These are phyloP conservation scores for Phlebiopsis gigantea DNA, from an alignment of 768 basidiomycete genomes.

Conservation along the genomic window DNA sequence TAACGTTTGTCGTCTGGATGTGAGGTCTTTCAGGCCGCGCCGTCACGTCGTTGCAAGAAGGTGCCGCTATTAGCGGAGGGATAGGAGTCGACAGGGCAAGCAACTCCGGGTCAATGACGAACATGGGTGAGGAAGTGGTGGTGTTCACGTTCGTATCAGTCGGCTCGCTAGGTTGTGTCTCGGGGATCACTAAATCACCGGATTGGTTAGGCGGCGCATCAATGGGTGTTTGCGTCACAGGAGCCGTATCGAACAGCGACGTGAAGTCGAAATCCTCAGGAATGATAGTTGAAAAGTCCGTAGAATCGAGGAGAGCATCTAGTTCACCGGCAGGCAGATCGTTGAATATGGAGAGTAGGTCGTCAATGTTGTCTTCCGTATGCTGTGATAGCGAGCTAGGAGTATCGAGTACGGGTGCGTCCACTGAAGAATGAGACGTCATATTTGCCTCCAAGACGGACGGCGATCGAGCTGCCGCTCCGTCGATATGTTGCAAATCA, in stretches of 20 bases:
- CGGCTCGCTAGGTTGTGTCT: neutral
- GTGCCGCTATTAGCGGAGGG: neutral
- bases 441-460: neutral
- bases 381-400: neutral
- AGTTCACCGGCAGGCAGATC: constrained; percentile 20
- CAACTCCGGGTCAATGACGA: constrained; percentile 21
- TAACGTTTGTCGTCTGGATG: neutral
- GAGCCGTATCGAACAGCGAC: neutral
- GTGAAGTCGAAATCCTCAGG: neutral
- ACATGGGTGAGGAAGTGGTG: neutral
- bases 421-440: neutral
- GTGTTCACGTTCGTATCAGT: neutral
- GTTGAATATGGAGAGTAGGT: constrained; percentile 21
- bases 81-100: constrained; percentile 8
- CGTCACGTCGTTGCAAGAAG: neutral
- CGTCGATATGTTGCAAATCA: too few species aligned
- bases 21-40: neutral
- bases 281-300: constrained; percentile 3
- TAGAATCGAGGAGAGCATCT: constrained; percentile 5
- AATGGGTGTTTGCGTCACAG: neutral
- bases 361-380: constrained; percentile 15
- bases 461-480: too few species aligned
- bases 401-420: neutral
- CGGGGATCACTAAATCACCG: neutral
- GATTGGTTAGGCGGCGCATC: neutral